phyloP scores from a whole-genome alignment of 2,329 filamentous ascomycete genomes.

The Calonectria crousiana region DNA sequence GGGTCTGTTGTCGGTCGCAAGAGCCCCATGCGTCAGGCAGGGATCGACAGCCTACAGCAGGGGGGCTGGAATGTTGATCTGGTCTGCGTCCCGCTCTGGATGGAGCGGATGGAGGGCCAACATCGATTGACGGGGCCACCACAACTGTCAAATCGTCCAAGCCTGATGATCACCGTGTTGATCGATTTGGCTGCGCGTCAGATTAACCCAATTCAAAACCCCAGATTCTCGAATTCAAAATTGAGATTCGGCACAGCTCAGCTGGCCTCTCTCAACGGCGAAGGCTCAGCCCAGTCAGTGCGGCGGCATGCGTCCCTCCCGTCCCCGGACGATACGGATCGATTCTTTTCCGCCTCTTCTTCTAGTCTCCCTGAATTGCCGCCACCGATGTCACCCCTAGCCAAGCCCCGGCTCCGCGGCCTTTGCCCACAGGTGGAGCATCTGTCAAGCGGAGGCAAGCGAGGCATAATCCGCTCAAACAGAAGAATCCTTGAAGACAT shows the following conservation, averaged over 20 bases:
- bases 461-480: not conserved
- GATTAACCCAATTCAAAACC: not conserved
- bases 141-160: not conserved
- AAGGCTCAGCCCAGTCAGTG: constrained; percentile 8
- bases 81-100: constrained; percentile 5
- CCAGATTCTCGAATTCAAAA: not conserved
- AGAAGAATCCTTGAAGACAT: constrained; percentile 9
- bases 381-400: constrained; percentile 18
- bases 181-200: not conserved
- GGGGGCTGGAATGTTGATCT: constrained; percentile 9
- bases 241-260: not conserved
- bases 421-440: constrained; percentile 11
- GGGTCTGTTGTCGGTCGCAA: not conserved
- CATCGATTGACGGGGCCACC: not conserved
- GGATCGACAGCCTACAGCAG: not conserved
- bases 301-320: not conserved
- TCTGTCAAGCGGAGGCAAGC: constrained; percentile 1
- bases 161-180: constrained; percentile 12
- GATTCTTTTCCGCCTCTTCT: constrained; percentile 9
- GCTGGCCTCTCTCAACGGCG: not conserved
- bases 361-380: not conserved
- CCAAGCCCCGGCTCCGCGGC: not conserved
- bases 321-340: not conserved
- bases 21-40: not conserved
- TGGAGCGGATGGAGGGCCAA: not conserved